Evolutionary conservation across 169 alveolate species (phyloP), one percentile per base, ranked within the genome.

Genomic region (Eimeria brunetti): DNA sequence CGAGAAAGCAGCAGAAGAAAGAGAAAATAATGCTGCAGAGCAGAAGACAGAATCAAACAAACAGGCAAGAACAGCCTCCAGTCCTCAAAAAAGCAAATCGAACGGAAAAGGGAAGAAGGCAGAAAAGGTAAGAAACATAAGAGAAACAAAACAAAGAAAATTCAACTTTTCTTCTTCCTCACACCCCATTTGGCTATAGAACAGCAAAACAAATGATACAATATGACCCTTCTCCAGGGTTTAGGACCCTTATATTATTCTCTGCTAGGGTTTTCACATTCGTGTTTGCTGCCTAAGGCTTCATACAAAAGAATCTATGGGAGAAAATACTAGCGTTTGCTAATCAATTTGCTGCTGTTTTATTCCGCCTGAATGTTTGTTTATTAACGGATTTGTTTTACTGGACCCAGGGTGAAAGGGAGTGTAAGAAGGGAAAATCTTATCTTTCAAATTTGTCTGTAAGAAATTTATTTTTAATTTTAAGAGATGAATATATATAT

Each of bases 401-500:
- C n/a, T n/a, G n/a, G n/a, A n/a, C n/a, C n/a, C 51, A 6, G 20
- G 44, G 62, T 22, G 38, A 76, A 24, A 9, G 64, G 20, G 44
- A 46, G 41, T 22, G 62, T 36, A 81, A 51, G 75, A 51, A 49
- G 73, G 86, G 89, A n/a, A 51, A 27, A 51, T 81, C 89, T 11
- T 53, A 27, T 30, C 89, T 81, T 30, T 81, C 89, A 12, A 81
- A 81, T 30, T 14, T 81, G 18, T 51, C 89, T 14, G 89, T 81
- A 49, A 81, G 89, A 18, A 14, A 7, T 56, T 49, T n/a, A 14
- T 27, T 69, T n/a, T 64, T 20, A 16, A 12, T 16, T 16, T 16
- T 16, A n/a, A 12, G 76, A 41, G 11, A 30, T 30, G 20, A 3
- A 67, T 41, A 67, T 44, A 67, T 7, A 27, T n/a, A n/a, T n/a